A percentile compares a stretch with the other conserved stretches of the same genome.
Conservation (phyloP, 805 yeast species). For the Candida insectalens region DNA sequence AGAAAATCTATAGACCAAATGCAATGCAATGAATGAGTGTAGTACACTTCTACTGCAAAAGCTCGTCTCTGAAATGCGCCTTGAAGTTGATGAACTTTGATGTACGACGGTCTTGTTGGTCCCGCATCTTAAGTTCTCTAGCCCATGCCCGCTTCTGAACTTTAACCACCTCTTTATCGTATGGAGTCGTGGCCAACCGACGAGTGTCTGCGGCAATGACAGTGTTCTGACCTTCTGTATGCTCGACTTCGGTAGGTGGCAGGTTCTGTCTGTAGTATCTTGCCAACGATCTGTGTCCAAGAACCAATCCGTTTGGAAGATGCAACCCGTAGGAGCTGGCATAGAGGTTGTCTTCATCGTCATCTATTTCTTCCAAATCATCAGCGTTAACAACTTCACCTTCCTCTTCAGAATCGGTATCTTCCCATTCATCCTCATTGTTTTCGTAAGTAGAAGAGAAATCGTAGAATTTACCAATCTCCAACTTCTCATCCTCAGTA, state of each 20-base stretch:
- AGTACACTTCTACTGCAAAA: slow-evolving; percentile 42
- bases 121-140: slow-evolving; percentile 39
- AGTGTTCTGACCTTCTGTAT: slow-evolving; percentile 61
- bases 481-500: slow-evolving; percentile 62
- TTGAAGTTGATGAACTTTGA: slow-evolving; percentile 72
- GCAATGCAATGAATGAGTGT: too few species aligned
- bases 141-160: slow-evolving; percentile 51
- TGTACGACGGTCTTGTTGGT: slow-evolving; percentile 44
- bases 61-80: slow-evolving; percentile 72
- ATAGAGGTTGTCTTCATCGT: slow-evolving; percentile 16
- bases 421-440: slow-evolving; percentile 28
- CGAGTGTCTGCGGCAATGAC: slow-evolving; percentile 70
- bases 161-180: slow-evolving; percentile 31
- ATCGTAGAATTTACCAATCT: slow-evolving; percentile 76
- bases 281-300: slow-evolving; percentile 73
- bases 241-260: slow-evolving; percentile 36
- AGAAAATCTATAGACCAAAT: neutral
- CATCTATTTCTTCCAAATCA: slow-evolving; percentile 20
- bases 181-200: slow-evolving; percentile 30
- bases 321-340: slow-evolving; percentile 50
- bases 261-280: slow-evolving; percentile 63
- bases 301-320: slow-evolving; percentile 67
- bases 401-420: slow-evolving; percentile 18
- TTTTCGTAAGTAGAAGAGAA: slow-evolving; percentile 52
- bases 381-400: slow-evolving; percentile 24